phyloP scores from a whole-genome alignment of 2,329 filamentous ascomycete genomes.

The Penicillium sclerotigenum region DNA sequence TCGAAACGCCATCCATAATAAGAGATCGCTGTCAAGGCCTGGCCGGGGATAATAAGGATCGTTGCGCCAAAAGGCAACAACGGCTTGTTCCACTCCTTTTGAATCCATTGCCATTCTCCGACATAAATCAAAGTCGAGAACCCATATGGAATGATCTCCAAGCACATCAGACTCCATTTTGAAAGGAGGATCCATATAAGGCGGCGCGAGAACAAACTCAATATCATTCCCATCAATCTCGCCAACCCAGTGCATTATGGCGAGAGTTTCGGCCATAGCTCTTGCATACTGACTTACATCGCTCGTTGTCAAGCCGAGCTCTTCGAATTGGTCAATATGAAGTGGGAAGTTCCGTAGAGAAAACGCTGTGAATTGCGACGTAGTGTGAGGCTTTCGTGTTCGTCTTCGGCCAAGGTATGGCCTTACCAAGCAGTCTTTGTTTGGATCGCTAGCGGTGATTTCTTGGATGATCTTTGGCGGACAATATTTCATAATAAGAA shows the following conservation, averaged over 20 bases:
- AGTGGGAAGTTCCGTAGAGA: constrained; percentile 37
- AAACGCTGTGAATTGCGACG: constrained; percentile 24
- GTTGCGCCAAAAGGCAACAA: neutral
- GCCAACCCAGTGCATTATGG: neutral
- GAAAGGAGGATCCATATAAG: neutral
- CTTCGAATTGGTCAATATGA: constrained; percentile 23
- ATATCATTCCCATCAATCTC: neutral
- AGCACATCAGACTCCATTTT: neutral
- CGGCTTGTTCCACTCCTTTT: neutral
- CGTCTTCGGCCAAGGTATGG: constrained; percentile 48
- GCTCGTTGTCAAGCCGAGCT: neutral
- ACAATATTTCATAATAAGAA: constrained; percentile 37
- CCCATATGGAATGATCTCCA: neutral
- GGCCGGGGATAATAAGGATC: constrained; percentile 47
- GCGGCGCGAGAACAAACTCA: neutral
- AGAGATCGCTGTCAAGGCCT: constrained; percentile 15
- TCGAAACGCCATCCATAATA: constrained; percentile 24
- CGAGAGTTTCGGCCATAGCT: neutral
- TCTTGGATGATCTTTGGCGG: constrained; percentile 18
- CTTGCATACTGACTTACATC: neutral
- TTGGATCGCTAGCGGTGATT: constrained; percentile 32
- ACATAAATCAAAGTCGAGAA: neutral
- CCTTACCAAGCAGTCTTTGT: constrained; percentile 51
- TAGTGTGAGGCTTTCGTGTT: neutral
- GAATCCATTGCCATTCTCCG: neutral